Evolutionary conservation across 139 green algal genomes (phyloP), one percentile per base, ranked within the genome.

Genomic region (Monoraphidium neglectum): DNA sequence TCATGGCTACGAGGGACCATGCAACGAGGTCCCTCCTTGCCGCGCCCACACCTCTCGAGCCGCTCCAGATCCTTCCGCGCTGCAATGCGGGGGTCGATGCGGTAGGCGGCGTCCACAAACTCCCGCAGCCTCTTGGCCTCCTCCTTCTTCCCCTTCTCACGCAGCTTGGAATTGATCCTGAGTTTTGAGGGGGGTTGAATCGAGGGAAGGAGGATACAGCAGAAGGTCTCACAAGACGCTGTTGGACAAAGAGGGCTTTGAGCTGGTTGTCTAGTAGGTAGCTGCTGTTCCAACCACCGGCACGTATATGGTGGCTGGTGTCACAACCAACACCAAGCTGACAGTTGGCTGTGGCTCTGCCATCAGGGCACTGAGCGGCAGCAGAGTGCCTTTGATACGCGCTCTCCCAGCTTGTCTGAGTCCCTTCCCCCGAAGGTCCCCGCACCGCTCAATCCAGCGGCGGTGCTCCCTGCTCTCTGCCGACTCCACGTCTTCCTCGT

Each of bases 101-200:
- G 77, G 78, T 95, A 94, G 0, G 95, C 93, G 23, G 82, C 83
- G 49, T 98, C 92, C 69, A 98, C 94, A 85, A 99, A 95, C 43
- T 94, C 87, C 21, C 93, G 85, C 72, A 99, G 81, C 47, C 95
- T 83, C 71, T 81, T 73, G 0, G 67, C 78, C 85, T 98, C 95
- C n/a, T 98, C 95, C 81, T 98, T 98, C 84, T 98, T 98, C 49
- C 80, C 90, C 71, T 94, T 94, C 80, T 96, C 91, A 23, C 95
- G 79, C 72, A 99, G 89, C 86, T 98, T 98, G 33, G 86, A 54
- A 82, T 99, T 99, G 69, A 93, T 86, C 18, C 80, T 87, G 72
- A 13, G 53, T 8, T 24, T 10, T 26, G 53, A 8, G 26, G 46
- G n/a, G 26, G 56, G 54, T 33, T 5, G 26, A 26, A 26, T n/a